phyloP scores from a whole-genome alignment of 2,329 filamentous ascomycete species.

The Aureobasidium uvarum region DNA sequence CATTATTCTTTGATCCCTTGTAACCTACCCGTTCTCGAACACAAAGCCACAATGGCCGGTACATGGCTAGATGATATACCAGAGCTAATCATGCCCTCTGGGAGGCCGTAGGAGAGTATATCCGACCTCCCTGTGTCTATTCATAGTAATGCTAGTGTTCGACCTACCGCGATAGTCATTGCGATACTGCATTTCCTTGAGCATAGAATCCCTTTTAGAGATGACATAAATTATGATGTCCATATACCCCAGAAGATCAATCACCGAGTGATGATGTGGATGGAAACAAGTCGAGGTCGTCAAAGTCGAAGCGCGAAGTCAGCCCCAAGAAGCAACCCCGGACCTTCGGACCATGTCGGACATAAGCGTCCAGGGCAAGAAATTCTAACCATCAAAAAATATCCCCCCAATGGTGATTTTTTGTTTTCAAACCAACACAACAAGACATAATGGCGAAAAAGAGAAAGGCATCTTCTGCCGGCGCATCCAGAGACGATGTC shows the following conservation, averaged over 20 bases:
- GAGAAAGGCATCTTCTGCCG: slow-evolving; percentile 29
- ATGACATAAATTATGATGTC: no score
- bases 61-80: not conserved
- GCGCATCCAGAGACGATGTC: not conserved
- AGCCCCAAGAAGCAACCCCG: not conserved
- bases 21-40: not conserved
- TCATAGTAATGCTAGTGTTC: not conserved
- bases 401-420: not conserved
- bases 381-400: slow-evolving; percentile 21
- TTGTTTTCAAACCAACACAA: not conserved
- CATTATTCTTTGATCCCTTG: not conserved
- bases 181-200: not conserved
- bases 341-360: slow-evolving; percentile 2
- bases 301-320: not conserved
- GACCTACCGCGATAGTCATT: not conserved
- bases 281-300: not conserved
- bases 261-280: not conserved
- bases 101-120: not conserved
- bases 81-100: no score
- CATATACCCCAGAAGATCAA: no score
- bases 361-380: not conserved
- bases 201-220: no score
- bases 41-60: no score
- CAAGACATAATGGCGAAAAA: slow-evolving; percentile 31
- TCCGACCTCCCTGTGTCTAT: not conserved